Evolutionary conservation across 2,329 filamentous ascomycete species (phyloP).

Genomic region (Nothomitra cinnamomea): DNA sequence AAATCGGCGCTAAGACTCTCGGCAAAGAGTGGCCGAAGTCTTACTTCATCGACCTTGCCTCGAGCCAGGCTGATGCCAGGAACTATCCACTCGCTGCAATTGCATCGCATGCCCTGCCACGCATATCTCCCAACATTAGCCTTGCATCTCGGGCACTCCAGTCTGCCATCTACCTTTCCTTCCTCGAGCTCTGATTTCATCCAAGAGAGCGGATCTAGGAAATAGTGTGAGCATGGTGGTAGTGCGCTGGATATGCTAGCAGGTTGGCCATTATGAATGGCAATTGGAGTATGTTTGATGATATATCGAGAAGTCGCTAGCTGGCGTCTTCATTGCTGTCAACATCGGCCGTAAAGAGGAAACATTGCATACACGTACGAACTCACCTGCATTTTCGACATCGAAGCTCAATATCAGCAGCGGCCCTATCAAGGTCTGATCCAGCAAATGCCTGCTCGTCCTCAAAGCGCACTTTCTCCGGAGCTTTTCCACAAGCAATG

Average conservation of each 20-base stretch:
- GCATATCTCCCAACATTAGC: constrained; percentile 82
- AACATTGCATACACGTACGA: constrained; percentile 6
- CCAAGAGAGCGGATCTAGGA: constrained; percentile 85
- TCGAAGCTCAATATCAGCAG: constrained; percentile 44
- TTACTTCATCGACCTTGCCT: constrained; percentile 58
- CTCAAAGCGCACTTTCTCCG: constrained; percentile 68
- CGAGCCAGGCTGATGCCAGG: constrained; percentile 78
- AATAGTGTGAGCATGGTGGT: constrained; percentile 61
- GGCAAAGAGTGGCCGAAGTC: background rate
- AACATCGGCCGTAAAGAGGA: background rate
- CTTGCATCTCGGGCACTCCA: constrained; percentile 73
- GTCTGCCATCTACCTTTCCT: constrained; percentile 64
- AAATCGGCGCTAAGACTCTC: no score
- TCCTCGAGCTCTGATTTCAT: constrained; percentile 78
- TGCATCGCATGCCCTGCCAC: constrained; percentile 91
- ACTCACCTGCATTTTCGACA: constrained; percentile 79
- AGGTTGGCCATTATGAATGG: background rate
- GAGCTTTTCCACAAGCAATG: constrained; percentile 60
- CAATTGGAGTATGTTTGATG: constrained; percentile 34
- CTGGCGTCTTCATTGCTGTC: constrained; percentile 27
- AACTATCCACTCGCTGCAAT: constrained; percentile 77
- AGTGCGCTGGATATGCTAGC: background rate
- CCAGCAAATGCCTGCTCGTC: constrained; percentile 36
- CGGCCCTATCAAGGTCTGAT: constrained; percentile 14
- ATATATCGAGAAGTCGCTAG: constrained; percentile 52